A percentile compares a stretch with the other conserved stretches of the same genome.
Evolutionary conservation across 441 rosid species (phyloP).

Genomic region (Erysimum pusillum): DNA sequence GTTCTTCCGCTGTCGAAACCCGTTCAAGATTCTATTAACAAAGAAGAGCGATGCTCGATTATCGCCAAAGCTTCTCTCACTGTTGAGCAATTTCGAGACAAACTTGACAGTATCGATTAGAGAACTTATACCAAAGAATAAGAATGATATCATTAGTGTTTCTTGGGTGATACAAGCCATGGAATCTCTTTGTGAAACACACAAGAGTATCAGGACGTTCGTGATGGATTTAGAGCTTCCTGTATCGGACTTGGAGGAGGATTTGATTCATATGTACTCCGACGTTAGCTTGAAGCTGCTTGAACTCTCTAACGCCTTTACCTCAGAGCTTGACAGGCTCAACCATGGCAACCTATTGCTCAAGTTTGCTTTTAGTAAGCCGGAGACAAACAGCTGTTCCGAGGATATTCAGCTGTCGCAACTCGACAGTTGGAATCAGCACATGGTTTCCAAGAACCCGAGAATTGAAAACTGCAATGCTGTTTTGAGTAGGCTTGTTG

Average conservation of each 20-base stretch:
- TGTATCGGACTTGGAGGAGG: constrained; percentile 83
- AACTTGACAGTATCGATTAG: constrained; percentile 63
- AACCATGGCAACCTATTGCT: constrained; percentile 89
- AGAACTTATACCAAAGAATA: constrained; percentile 66
- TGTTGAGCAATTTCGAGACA: constrained; percentile 72
- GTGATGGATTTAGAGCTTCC: constrained; percentile 85
- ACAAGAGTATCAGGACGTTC: constrained; percentile 66
- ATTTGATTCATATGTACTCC: constrained; percentile 76
- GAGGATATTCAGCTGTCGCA: too few species aligned
- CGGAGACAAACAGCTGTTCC: too few species aligned
- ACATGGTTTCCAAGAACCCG: constrained; percentile 66
- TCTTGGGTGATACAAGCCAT: constrained; percentile 86
- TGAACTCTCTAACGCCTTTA: constrained; percentile 80
- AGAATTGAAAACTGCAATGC: constrained; percentile 66
- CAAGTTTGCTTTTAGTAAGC: constrained; percentile 74
- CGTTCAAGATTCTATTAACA: constrained; percentile 69
- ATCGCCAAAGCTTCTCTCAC: constrained; percentile 56
- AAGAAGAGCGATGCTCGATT: constrained; percentile 55
- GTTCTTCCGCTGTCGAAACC: constrained; percentile 67
- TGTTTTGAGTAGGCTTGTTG: constrained; percentile 62
- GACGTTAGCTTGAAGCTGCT: constrained; percentile 86
- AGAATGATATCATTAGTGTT: constrained; percentile 66
- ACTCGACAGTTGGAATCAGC: constrained; percentile 76
- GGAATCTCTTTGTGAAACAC: constrained; percentile 78
- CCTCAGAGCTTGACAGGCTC: constrained; percentile 78